A percentile compares a stretch with the other conserved stretches of the same genome.
These are phyloP conservation scores for Penicillium cataractarum DNA, from an alignment of 495 filamentous ascomycete species.

Conservation along the genomic window DNA sequence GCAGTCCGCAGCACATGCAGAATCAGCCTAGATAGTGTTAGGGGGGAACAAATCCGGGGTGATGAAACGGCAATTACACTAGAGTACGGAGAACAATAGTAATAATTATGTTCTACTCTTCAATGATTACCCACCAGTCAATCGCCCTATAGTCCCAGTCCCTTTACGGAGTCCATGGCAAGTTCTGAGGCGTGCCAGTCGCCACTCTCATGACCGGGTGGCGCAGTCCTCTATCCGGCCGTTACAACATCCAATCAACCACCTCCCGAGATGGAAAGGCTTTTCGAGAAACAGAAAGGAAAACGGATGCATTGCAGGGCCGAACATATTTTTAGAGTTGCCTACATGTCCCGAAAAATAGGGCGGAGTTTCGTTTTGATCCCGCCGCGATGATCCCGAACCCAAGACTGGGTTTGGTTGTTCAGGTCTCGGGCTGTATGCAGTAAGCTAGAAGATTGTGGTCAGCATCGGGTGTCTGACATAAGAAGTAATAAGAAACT, in stretches of 20 bases:
- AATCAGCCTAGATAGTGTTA: slow-evolving; percentile 9
- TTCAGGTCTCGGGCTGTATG: too few relatives aligned
- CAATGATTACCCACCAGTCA: neutral
- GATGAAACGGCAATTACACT: slow-evolving; percentile 9
- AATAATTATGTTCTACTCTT: too few relatives aligned
- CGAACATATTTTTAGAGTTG: slow-evolving; percentile 4
- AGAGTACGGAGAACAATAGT: too few relatives aligned
- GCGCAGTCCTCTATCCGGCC: slow-evolving; percentile 20
- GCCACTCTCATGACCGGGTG: slow-evolving; percentile 28
- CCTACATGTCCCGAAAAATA: neutral
- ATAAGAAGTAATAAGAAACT: neutral
- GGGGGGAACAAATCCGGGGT: slow-evolving; percentile 17
- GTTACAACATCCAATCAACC: slow-evolving; percentile 8
- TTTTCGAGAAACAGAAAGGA: slow-evolving; percentile 6
- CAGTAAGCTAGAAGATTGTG: neutral
- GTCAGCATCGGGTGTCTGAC: neutral
- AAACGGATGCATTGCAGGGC: neutral
- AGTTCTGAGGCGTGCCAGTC: slow-evolving; percentile 9
- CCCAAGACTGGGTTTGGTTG: too few relatives aligned
- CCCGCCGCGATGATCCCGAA: neutral
- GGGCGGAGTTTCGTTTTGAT: neutral
- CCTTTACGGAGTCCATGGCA: neutral
- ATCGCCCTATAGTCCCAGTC: neutral
- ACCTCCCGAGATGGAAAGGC: slow-evolving; percentile 1
- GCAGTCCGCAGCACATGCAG: slow-evolving; percentile 16